These are phyloP conservation scores for Aristolochia californica DNA, from an alignment of 164 flowering plant genomes.

Conservation along the genomic window DNA sequence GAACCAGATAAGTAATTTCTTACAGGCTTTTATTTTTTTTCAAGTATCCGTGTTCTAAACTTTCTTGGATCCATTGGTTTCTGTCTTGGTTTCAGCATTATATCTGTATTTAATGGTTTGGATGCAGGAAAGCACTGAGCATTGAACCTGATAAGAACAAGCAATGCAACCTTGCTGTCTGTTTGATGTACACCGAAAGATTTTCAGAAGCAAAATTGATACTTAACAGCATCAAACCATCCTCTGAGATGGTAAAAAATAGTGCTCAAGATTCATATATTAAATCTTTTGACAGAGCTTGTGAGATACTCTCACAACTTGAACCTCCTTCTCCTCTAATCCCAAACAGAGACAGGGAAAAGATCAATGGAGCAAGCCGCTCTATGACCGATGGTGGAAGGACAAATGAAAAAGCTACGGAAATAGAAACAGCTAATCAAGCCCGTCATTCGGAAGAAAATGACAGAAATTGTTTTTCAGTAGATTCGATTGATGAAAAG, in stretches of 20 bases:
- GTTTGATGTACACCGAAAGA: conserved; percentile 59
- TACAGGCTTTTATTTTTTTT: neutral
- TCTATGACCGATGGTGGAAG: no score
- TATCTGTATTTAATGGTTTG: neutral
- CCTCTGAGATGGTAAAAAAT: conserved; percentile 5
- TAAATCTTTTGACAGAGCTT: conserved; percentile 71
- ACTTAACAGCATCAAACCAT: conserved; percentile 32
- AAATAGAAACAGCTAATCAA: neutral
- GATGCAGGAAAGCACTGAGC: conserved; percentile 60
- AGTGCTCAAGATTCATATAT: conserved; percentile 39
- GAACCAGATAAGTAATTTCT: neutral
- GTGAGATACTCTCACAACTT: conserved; percentile 33
- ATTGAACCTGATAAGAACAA: conserved; percentile 73
- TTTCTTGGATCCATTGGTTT: neutral
- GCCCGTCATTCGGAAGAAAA: no score
- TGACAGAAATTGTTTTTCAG: no score
- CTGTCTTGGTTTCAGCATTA: neutral
- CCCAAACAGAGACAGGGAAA: neutral
- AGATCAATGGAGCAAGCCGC: neutral
- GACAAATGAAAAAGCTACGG: neutral
- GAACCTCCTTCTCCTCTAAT: conserved; percentile 22
- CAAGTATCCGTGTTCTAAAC: no score
- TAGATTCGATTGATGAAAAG: neutral
- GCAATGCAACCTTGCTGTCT: conserved; percentile 80
- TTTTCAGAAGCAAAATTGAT: conserved; percentile 58